Base-by-base conservation (phyloP, 164 flowering plant genomes). In the Magnolia sinica region DNA sequence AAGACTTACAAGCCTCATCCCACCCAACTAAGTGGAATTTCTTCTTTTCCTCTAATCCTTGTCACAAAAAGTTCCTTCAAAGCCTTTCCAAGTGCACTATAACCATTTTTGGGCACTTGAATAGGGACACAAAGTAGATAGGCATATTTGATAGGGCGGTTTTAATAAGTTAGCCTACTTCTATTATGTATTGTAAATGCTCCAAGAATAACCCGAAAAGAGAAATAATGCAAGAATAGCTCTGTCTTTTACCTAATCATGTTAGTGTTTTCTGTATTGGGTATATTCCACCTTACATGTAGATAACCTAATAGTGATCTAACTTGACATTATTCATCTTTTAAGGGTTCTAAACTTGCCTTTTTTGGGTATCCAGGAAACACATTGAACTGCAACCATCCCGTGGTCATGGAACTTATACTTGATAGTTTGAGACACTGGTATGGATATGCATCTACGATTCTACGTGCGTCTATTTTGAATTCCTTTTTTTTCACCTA, bases 381-480 rank as follows among this genome's bases (percentile, higher is more conserved):
- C 82, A 91, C 99, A 52, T 87, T 96, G 23, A 96, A 94, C 81
- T 96, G 99, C 82, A 96, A 96, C 80, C 97, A 94, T 86, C 98
- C 97, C 68, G 94, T 92, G 75, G 99, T 96, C 80, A 94, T 92
- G 98, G 98, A 94, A 68, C 91, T 92, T 68, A 85, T 94, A 81
- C 92, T 96, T 59, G 97, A 92, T 83, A 96, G 98, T 90, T 86
- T 96, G 83, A 90, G 97, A 80, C 95, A 96, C 85, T 96, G 99
- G 99, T 96, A 91, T 59, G 85, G 68, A 23, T 50, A n/a, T n/a
- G 2, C 13, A 66, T 63, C 24, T 7, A n/a, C n/a, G n/a, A n/a
- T n/a, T n/a, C n/a, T n/a, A 9, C 31, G 4, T 23, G 22, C 68
- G 1, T 23, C 27, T 23, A 20, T 65, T 24, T 24, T 22, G 29